A percentile compares a stretch with the other conserved stretches of the same genome.
These are phyloP conservation scores for Pisolithus sp. DNA, from an alignment of 768 basidiomycete genomes.

Conservation along the genomic window DNA sequence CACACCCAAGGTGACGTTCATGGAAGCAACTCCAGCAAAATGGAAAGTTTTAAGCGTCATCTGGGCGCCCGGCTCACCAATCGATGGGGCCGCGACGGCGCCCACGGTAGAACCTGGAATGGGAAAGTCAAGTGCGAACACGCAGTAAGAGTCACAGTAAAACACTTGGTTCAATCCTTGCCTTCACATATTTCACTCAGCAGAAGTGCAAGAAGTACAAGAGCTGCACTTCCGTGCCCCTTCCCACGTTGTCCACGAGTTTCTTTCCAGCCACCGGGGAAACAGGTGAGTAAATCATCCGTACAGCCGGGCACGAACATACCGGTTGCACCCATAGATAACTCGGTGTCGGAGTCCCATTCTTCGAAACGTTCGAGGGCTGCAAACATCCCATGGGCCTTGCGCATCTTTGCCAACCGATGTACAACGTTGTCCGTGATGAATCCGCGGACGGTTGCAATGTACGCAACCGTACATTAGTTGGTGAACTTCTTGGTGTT, in stretches of 20 bases:
- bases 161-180: constrained; percentile 90
- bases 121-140: neutral
- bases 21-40: constrained; percentile 98
- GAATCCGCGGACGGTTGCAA: constrained; percentile 64
- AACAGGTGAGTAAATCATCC: neutral
- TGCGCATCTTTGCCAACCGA: constrained; percentile 60
- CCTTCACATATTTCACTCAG: constrained; percentile 88
- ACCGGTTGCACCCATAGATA: constrained; percentile 74
- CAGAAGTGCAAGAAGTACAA: constrained; percentile 77
- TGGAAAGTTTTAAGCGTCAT: constrained; percentile 99
- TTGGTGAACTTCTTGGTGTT: constrained; percentile 49
- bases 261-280: constrained; percentile 55
- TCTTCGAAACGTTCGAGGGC: constrained; percentile 68
- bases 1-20: constrained; percentile 99
- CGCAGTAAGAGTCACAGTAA: neutral
- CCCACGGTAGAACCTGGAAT: constrained; percentile 88
- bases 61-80: constrained; percentile 98
- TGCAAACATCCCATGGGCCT: constrained; percentile 74
- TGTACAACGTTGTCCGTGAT: constrained; percentile 60
- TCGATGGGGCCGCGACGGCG: constrained; percentile 97
- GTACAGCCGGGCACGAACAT: constrained; percentile 15
- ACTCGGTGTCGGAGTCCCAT: constrained; percentile 72
- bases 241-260: constrained; percentile 83
- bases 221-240: constrained; percentile 81
- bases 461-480: constrained; percentile 68